Evolutionary conservation across 805 yeast species (phyloP).

Genomic region (Wickerhamomyces ciferrii): DNA sequence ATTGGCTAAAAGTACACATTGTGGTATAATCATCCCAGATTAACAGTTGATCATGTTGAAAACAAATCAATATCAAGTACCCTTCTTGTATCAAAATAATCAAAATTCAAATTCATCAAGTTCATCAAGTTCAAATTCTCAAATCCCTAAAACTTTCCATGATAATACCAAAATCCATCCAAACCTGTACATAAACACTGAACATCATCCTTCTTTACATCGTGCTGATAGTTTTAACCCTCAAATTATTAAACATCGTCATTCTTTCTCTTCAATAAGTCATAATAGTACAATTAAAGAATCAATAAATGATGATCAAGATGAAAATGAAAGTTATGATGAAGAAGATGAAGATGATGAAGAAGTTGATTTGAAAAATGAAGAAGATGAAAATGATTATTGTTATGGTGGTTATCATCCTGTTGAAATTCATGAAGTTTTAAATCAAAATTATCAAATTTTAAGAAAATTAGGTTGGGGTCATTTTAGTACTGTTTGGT

Average conservation of each 20-base stretch:
- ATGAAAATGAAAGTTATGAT: neutral
- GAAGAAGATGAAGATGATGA: conserved; percentile 3
- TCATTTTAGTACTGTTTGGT: conserved; percentile 69
- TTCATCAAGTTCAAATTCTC: neutral
- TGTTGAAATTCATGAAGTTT: conserved; percentile 48
- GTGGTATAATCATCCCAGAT: neutral
- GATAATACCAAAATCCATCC: neutral
- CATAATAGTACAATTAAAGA: neutral
- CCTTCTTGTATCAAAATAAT: neutral
- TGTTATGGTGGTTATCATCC: conserved; percentile 63
- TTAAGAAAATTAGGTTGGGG: conserved; percentile 67
- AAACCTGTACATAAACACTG: conserved; percentile 6
- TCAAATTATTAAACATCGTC: neutral
- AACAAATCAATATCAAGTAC: neutral
- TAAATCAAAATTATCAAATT: conserved; percentile 42
- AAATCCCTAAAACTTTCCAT: neutral
- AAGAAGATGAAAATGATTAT: conserved; percentile 50
- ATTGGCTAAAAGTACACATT: too few species aligned
- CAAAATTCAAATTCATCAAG: neutral
- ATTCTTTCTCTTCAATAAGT: neutral
- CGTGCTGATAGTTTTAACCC: conserved; percentile 8
- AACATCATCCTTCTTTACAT: conserved; percentile 15
- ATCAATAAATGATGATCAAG: neutral
- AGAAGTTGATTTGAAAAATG: conserved; percentile 19
- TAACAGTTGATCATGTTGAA: neutral